These are phyloP conservation scores for Aspergillus nanangensis DNA, from an alignment of 495 filamentous ascomycete species.

Conservation along the genomic window DNA sequence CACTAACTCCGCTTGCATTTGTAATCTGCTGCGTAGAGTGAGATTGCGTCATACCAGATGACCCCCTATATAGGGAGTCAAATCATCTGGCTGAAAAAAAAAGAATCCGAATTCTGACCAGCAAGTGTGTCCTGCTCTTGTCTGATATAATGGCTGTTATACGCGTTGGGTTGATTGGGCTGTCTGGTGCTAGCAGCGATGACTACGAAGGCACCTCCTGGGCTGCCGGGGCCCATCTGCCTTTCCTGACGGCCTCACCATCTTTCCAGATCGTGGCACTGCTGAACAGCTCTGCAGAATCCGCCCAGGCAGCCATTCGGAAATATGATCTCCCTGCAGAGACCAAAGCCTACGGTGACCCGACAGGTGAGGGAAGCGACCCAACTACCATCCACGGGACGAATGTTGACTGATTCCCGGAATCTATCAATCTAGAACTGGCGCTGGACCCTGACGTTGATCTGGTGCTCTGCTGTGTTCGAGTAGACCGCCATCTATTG, in stretches of 20 bases:
- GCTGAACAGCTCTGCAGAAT: constrained; percentile 48
- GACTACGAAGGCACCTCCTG: constrained; percentile 30
- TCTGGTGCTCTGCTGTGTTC: constrained; percentile 40
- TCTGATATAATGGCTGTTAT: constrained; percentile 33
- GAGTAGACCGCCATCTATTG: constrained; percentile 44
- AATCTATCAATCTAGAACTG: constrained; percentile 23
- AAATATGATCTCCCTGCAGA: constrained; percentile 35
- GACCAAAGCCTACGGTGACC: constrained; percentile 48
- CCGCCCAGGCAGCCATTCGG: constrained; percentile 45
- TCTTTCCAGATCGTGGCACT: constrained; percentile 56
- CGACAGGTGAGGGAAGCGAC: constrained; percentile 15
- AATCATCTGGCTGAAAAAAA: too few relatives aligned
- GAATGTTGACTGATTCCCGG: not conserved
- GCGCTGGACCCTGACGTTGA: constrained; percentile 53
- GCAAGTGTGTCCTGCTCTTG: too few relatives aligned
- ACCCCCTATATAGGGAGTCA: too few relatives aligned
- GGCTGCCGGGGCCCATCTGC: constrained; percentile 53
- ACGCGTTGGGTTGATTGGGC: constrained; percentile 54
- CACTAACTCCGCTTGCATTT: too few relatives aligned
- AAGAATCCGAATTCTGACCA: too few relatives aligned
- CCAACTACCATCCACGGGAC: not conserved
- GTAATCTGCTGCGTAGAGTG: too few relatives aligned
- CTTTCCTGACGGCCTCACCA: constrained; percentile 36
- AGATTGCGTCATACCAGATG: too few relatives aligned
- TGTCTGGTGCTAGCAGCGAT: constrained; percentile 32